Evolutionary conservation across 352 stramenopile genomes (phyloP).

Genomic region (Pythium coloratum): DNA sequence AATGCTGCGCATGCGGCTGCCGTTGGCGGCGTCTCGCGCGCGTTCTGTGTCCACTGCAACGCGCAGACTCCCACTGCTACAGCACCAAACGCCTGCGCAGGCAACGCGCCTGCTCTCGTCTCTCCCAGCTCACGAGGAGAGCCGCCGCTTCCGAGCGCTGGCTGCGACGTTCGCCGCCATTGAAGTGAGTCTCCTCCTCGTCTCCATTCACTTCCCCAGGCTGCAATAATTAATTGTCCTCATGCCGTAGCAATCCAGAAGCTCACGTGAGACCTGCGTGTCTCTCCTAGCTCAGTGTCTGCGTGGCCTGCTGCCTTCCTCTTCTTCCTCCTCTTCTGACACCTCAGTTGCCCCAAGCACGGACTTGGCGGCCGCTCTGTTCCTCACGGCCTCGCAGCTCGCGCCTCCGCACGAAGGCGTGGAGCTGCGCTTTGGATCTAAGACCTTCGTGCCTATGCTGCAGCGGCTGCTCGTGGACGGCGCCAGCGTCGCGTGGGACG

Average conservation of each 20-base stretch:
- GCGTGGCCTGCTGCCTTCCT: constrained; percentile 35
- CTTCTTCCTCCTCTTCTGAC: constrained; percentile 8
- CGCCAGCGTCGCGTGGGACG: constrained; percentile 27
- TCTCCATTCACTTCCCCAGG: background rate
- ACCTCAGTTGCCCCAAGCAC: background rate
- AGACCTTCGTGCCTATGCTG: constrained; percentile 62
- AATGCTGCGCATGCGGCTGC: background rate
- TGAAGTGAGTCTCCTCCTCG: constrained; percentile 34
- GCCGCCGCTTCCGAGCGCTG: constrained; percentile 38
- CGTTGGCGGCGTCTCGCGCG: background rate
- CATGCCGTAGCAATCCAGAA: constrained; percentile 40
- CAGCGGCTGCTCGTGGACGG: constrained; percentile 34
- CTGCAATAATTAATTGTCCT: background rate
- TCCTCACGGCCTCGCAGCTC: constrained; percentile 69
- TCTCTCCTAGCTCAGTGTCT: constrained; percentile 46
- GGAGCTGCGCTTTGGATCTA: constrained; percentile 70
- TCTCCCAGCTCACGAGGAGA: background rate
- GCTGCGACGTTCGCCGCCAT: constrained; percentile 51
- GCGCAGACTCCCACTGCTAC: background rate
- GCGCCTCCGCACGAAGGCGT: constrained; percentile 68
- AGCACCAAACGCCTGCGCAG: background rate
- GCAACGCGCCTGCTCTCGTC: background rate
- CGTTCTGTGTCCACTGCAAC: background rate
- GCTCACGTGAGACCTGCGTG: constrained; percentile 56
- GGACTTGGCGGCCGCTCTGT: constrained; percentile 55